A percentile compares a stretch with the other conserved stretches of the same genome.
phyloP scores from a whole-genome alignment of 257 asterid species.

The Nicotiana paniculata region DNA sequence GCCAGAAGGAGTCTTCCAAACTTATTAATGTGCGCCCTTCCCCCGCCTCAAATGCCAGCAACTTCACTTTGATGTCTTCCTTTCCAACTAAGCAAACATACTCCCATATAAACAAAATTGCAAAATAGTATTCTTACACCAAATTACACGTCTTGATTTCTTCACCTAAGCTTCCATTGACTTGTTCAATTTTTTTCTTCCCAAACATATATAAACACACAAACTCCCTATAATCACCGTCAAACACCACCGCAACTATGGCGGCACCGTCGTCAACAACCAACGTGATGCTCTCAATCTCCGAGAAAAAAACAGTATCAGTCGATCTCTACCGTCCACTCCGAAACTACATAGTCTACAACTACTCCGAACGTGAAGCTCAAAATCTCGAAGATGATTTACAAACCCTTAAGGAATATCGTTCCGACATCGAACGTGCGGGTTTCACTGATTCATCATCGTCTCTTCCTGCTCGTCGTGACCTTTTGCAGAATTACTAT shows the following conservation, averaged over 20 bases:
- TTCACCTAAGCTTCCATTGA: neutral
- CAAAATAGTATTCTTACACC: too few species aligned
- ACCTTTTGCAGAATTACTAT: constrained; percentile 76
- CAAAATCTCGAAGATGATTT: constrained; percentile 90
- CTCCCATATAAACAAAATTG: neutral
- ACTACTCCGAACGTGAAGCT: constrained; percentile 91
- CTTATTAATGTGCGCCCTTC: neutral
- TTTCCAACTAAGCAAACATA: neutral
- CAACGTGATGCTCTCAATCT: constrained; percentile 74
- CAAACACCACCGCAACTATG: constrained; percentile 31
- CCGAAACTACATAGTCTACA: constrained; percentile 65
- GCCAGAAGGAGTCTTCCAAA: too few species aligned
- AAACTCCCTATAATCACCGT: neutral
- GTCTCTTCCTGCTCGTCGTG: constrained; percentile 74
- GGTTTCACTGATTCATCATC: constrained; percentile 30
- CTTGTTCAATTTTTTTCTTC: neutral
- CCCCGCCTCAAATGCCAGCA: neutral
- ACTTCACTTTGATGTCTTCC: neutral
- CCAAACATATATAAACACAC: neutral
- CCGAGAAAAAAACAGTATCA: constrained; percentile 74
- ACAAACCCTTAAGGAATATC: constrained; percentile 61
- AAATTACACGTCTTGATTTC: neutral
- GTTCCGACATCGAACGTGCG: constrained; percentile 61
- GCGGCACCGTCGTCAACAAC: constrained; percentile 57
- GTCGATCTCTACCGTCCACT: constrained; percentile 84